A percentile compares a stretch with the other conserved stretches of the same genome.
Conservation (phyloP, 2,329 filamentous ascomycete species). For the Trichoderma sp. region DNA sequence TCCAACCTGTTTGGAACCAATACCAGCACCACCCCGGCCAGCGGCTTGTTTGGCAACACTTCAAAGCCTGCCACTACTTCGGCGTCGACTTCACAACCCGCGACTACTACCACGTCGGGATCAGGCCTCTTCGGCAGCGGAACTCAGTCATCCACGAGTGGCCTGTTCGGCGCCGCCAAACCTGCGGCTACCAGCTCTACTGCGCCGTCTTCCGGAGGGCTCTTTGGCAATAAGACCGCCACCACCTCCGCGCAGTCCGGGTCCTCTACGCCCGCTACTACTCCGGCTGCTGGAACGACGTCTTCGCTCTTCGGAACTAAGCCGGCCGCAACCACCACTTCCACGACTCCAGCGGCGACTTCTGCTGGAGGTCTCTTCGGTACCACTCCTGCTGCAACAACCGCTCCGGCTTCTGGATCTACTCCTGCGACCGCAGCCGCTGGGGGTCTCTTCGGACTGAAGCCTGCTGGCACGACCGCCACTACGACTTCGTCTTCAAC, state of each 20-base stretch:
- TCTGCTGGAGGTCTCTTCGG: constrained; percentile 44
- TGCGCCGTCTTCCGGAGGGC: constrained; percentile 31
- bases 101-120: constrained; percentile 31
- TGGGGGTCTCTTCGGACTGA: constrained; percentile 41
- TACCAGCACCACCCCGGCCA: constrained; percentile 28
- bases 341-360: constrained; percentile 39
- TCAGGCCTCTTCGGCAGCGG: constrained; percentile 39
- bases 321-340: constrained; percentile 42
- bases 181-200: constrained; percentile 32
- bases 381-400: constrained; percentile 36
- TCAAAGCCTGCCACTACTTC: constrained; percentile 32
- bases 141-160: constrained; percentile 36
- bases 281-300: constrained; percentile 33
- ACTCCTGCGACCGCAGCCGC: constrained; percentile 38
- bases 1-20: constrained; percentile 23
- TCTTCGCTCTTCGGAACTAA: constrained; percentile 47
- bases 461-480: constrained; percentile 37
- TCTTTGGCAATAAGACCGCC: constrained; percentile 35
- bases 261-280: constrained; percentile 35
- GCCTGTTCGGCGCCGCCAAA: constrained; percentile 32
- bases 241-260: constrained; percentile 32
- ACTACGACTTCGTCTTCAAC: constrained; percentile 36
- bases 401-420: constrained; percentile 29
- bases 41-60: constrained; percentile 35
- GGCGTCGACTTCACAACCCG: constrained; percentile 26